Base-by-base conservation (phyloP, 306 rosid genomes). In the Rubus parviflorus region DNA sequence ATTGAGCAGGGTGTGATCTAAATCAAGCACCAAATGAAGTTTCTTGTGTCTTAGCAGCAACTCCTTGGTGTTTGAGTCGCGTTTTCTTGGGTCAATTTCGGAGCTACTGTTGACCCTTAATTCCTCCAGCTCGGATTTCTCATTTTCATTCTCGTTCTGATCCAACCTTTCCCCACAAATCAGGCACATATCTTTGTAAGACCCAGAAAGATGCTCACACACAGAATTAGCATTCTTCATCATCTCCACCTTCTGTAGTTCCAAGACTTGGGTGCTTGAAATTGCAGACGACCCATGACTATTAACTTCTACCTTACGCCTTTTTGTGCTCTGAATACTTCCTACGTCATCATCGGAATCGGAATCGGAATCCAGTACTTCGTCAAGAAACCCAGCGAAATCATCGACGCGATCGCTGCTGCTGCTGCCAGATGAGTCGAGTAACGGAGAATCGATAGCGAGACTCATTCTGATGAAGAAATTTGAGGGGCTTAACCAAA, bases 1-100 rank as follows among this genome's bases (percentile, higher is more conserved):
- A 77, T 94, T 90, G 37, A 92, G 80, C 57, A 94, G 68, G 4
- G 98, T 94, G 75, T 92, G 97, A 83, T 94, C 97, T 17, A 94
- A 87, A 84, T 94, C 97, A 82, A 94, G 97, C 70, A 94, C 87
- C 88, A 92, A 77, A 76, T 79, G 84, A 14, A 92, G 95, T 79
- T 90, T 94, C 80, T 80, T 88, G 69, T 61, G 83, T 11, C 58
- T 71, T 47, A 90, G 60, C 52, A 88, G 82, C 22, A 51, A 16
- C 6, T 57, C 87, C 83, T 94, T 90, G 88, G 89, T 82, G 80
- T 90, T 95, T 48, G 76, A 74, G 81, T 70, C 57, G 40, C 91
- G 89, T 61, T 92, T 58, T 79, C 93, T n/a, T n/a, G n/a, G 82
- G 68, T 77, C 80, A 75, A 94, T 81, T 79, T 90, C 97, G n/a